Conservation (phyloP, 768 basidiomycete genomes). For the Podaxis sp. region DNA sequence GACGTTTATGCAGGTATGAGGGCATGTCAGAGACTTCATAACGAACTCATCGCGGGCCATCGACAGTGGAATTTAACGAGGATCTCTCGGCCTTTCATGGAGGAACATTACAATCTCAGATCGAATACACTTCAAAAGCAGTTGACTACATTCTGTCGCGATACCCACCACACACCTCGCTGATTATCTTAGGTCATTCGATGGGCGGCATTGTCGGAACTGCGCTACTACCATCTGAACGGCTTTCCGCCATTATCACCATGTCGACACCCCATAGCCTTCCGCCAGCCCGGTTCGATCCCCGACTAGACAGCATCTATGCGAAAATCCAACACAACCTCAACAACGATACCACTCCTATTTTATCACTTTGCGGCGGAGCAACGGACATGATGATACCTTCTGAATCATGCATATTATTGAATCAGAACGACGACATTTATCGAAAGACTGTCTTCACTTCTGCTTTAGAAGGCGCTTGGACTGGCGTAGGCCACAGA, state of each 20-base stretch:
- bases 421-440: constrained; percentile 19
- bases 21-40: too few relatives aligned
- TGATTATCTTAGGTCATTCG: constrained; percentile 89
- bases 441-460: constrained; percentile 77
- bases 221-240: constrained; percentile 64
- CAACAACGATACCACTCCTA: constrained; percentile 50
- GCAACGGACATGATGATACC: constrained; percentile 90
- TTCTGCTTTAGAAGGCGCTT: constrained; percentile 84
- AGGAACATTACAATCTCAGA: constrained; percentile 81
- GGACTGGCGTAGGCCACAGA: constrained; percentile 94
- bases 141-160: constrained; percentile 77
- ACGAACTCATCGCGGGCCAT: neutral
- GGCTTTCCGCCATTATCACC: constrained; percentile 83
- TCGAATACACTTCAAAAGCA: constrained; percentile 66
- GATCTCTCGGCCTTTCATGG: constrained; percentile 96
- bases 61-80: constrained; percentile 91
- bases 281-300: constrained; percentile 87
- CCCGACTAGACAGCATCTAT: constrained; percentile 78
- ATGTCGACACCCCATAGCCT: constrained; percentile 92
- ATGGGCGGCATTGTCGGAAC: constrained; percentile 96
- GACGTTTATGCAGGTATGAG: constrained; percentile 83
- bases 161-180: constrained; percentile 61
- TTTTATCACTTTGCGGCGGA: constrained; percentile 89
- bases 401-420: constrained; percentile 84
- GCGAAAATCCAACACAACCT: constrained; percentile 40